Evolutionary conservation across 2,329 filamentous ascomycete genomes (phyloP).

Genomic region (Clonostachys rhizophaga): DNA sequence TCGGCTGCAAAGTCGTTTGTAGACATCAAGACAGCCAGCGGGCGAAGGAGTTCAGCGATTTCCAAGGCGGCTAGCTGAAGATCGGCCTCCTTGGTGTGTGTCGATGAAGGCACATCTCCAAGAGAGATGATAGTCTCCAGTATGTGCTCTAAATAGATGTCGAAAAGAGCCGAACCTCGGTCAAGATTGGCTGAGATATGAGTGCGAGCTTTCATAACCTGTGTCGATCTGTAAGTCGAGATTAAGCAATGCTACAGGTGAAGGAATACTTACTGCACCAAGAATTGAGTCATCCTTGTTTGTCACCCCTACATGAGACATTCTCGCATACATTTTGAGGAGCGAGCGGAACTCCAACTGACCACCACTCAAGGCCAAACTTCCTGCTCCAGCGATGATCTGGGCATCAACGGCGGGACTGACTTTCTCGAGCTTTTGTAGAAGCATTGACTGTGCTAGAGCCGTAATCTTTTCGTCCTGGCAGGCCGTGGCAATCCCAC

Average conservation of each 20-base stretch:
- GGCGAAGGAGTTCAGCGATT: slow-evolving; percentile 82
- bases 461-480: slow-evolving; percentile 90
- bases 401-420: slow-evolving; percentile 75
- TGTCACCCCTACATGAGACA: slow-evolving; percentile 68
- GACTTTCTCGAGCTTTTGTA: slow-evolving; percentile 92
- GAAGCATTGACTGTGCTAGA: slow-evolving; percentile 86
- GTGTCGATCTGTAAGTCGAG: slow-evolving; percentile 6
- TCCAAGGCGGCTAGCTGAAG: slow-evolving; percentile 79
- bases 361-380: slow-evolving; percentile 71
- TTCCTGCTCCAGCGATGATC: slow-evolving; percentile 78
- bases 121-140: slow-evolving; percentile 86
- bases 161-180: slow-evolving; percentile 69
- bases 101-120: slow-evolving; percentile 75
- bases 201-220: slow-evolving; percentile 74
- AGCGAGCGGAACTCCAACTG: slow-evolving; percentile 80
- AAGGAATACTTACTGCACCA: slow-evolving; percentile 56
- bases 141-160: slow-evolving; percentile 78
- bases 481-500: slow-evolving; percentile 77
- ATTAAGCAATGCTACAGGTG: too few species aligned
- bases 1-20: slow-evolving; percentile 50
- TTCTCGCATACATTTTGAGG: slow-evolving; percentile 74
- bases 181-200: slow-evolving; percentile 69
- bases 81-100: slow-evolving; percentile 71
- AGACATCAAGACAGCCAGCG: slow-evolving; percentile 81
- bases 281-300: slow-evolving; percentile 64